A percentile compares a stretch with the other conserved stretches of the same genome.
Conservation (phyloP, 306 rosid species). For the Corylus americana region DNA sequence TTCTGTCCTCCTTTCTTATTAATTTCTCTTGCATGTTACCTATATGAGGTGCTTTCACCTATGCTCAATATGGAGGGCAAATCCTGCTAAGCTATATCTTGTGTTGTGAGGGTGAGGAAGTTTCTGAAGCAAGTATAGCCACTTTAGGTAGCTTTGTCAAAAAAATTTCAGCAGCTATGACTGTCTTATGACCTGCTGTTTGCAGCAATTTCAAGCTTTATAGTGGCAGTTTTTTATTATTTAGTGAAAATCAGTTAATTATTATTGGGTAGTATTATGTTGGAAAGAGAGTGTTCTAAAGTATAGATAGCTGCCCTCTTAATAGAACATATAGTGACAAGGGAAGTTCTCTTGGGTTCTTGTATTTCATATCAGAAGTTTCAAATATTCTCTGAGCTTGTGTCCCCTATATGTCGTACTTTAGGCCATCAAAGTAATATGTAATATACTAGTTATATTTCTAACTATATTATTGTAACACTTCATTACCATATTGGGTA, state of each 20-base stretch:
- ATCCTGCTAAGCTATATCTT: not conserved
- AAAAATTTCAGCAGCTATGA: not conserved
- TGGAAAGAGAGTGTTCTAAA: not conserved
- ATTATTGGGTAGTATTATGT: not conserved
- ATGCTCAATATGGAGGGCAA: not conserved
- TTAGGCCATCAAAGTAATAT: not conserved
- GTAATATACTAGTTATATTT: too few species aligned
- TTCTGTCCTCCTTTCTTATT: not conserved
- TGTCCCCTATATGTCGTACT: not conserved
- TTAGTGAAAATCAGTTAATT: not conserved
- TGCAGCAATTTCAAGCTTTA: constrained; percentile 1
- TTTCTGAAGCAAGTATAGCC: not conserved
- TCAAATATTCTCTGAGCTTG: not conserved
- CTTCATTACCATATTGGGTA: too few species aligned
- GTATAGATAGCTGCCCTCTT: not conserved
- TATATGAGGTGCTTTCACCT: not conserved
- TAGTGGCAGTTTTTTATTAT: not conserved
- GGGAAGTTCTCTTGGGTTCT: not conserved
- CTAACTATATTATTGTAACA: too few species aligned
- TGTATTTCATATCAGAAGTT: not conserved
- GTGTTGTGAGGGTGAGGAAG: not conserved
- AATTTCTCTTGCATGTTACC: not conserved
- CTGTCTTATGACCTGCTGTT: not conserved
- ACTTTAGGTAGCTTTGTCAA: not conserved
- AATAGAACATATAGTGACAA: too few species aligned